Evolutionary conservation across 1,139 yeast species (phyloP).

Genomic region (Pneumocystis sp.): DNA sequence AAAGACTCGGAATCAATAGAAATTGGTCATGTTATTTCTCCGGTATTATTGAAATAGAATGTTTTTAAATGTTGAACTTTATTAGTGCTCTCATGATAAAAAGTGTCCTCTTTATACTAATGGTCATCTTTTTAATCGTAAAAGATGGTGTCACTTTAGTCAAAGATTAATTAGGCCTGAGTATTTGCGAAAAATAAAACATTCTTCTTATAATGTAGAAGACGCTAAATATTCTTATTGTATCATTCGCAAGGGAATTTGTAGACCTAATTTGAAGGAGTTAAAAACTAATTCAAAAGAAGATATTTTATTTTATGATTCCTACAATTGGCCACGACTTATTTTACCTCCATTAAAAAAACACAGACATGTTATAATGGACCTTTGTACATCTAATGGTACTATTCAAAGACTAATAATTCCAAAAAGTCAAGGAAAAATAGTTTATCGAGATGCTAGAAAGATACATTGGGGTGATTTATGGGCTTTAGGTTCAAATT

Average conservation of each 20-base stretch:
- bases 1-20: not conserved
- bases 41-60: conserved; percentile 5
- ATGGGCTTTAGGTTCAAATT: conserved; percentile 19
- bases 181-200: conserved; percentile 28
- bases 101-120: conserved; percentile 61
- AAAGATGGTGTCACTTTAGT: conserved; percentile 60
- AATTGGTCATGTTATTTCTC: conserved; percentile 3
- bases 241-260: conserved; percentile 44
- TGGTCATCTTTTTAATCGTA: conserved; percentile 35
- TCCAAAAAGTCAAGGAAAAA: conserved; percentile 55
- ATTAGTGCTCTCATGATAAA: conserved; percentile 86
- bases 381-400: conserved; percentile 74
- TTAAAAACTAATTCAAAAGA: conserved; percentile 7
- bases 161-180: conserved; percentile 64
- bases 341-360: conserved; percentile 58
- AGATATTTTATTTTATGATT: conserved; percentile 21
- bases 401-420: conserved; percentile 49
- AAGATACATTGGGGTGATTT: conserved; percentile 73
- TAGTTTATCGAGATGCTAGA: conserved; percentile 77
- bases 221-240: conserved; percentile 62
- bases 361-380: conserved; percentile 69
- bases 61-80: conserved; percentile 33
- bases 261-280: conserved; percentile 4
- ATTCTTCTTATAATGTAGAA: conserved; percentile 37
- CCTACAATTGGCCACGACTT: conserved; percentile 54